Base-by-base conservation (phyloP, 148 eudicot species). In the Linanthus parryae region DNA sequence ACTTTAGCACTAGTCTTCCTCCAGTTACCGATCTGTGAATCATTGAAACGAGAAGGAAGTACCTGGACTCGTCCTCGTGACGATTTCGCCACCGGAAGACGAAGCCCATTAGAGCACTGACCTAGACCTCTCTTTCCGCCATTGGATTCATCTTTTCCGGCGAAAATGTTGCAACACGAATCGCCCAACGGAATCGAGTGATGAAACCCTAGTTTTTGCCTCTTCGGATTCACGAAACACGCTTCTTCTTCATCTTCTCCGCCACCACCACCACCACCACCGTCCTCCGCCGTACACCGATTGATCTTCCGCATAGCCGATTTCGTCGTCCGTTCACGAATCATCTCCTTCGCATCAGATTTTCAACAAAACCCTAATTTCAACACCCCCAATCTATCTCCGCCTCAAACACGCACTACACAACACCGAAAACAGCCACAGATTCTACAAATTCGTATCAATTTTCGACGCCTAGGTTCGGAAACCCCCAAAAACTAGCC, bases 41-140 rank as follows among this genome's bases (percentile, higher is more conserved):
- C 80, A 47, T 29, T 77, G 34, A 62, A 77, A 51, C 73, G 56
- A 4, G 80, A 74, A 7, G 83, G 75, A 30, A 63, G 53, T 22
- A 46, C 72, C 28, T 77, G 76, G 67, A 52, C 66, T 4, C 79
- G 64, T 20, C 68, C 65, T 18, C 72, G 61, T 5, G 63, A 36
- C 8, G 63, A 48, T 24, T 37, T 68, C 13, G 34, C 29, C 46
- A 33, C 20, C 5, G 55, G 50, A 47, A 56, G 56, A 45, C 62
- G 52, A 45, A 21, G 18, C 28, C 18, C 61, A 2, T 44, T 41
- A 2, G 25, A 20, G 26, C 29, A 28, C 39, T 14, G 48, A 17
- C 20, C 30, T 38, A 29, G 1, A 7, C 9, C 28, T 19, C 29
- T 41, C 23, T 39, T 29, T 4, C 34, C 53, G 44, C 64, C 56